Percentiles rank a stretch among this genome's conserved stretches.
Conservation (phyloP, 2,329 filamentous ascomycete genomes). For the Ophiostoma perfectum region DNA sequence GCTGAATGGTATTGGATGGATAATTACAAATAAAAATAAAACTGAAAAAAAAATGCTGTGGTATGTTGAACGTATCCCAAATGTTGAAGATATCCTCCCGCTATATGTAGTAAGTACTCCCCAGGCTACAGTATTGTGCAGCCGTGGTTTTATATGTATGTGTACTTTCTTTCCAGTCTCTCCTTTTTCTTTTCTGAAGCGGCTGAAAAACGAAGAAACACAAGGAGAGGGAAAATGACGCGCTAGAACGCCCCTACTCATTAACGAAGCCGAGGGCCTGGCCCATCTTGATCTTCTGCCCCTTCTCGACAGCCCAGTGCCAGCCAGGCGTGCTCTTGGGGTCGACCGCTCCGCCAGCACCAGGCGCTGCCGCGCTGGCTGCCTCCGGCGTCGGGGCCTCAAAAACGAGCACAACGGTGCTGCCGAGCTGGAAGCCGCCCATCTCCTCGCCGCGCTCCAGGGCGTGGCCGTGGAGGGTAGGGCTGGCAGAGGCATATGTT, state of each 20-base stretch:
- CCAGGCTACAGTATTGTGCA: neutral
- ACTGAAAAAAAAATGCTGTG: conserved; percentile 4
- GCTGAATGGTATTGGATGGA: conserved; percentile 5
- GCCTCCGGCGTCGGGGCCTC: conserved; percentile 63
- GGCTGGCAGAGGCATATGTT: conserved; percentile 72
- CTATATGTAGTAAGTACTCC: neutral
- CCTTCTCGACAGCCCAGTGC: conserved; percentile 81
- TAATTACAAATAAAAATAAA: neutral
- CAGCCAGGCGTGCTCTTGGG: conserved; percentile 60
- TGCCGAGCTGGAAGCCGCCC: conserved; percentile 94
- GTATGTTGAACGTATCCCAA: conserved; percentile 21
- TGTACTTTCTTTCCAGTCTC: neutral
- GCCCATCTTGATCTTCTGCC: conserved; percentile 83
- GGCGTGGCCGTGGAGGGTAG: conserved; percentile 74
- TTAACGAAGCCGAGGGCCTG: conserved; percentile 75
- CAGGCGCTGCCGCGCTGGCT: conserved; percentile 31
- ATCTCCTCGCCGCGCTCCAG: conserved; percentile 88
- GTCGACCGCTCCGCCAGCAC: conserved; percentile 44
- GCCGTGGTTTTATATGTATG: neutral
- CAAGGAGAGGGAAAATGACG: neutral
- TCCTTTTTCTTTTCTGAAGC: neutral
- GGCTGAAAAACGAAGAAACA: neutral
- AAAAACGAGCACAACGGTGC: conserved; percentile 91
- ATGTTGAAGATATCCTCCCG: conserved; percentile 19
- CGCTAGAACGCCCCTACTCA: conserved; percentile 29